Evolutionary conservation across 1,284 basidiomycete species (phyloP), one percentile per base, ranked within the genome.

Genomic region (Entoloma clypeatum): DNA sequence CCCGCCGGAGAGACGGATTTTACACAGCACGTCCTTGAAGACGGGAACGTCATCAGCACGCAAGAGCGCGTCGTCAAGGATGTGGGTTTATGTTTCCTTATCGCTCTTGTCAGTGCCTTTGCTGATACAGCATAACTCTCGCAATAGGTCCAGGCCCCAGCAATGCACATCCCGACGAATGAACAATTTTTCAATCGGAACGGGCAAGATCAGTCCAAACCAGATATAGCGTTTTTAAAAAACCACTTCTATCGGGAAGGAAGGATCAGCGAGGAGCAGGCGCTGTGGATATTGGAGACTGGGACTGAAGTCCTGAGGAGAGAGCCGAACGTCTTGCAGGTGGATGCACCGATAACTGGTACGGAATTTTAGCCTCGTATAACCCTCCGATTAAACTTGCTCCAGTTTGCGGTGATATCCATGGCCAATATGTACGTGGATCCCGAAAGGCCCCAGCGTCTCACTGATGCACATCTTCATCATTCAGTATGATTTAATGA

Each of bases 241-340:
- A 98, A 98, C 58, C 95, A 99, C 68, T 97, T 99, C 61, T 98
- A 98, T 64, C 83, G 94, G 41, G 95, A 98, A 64, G 95, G 95
- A 0, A 72, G 92, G 36, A 59, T 96, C 55, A 92, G 83, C 18
- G 92, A 96, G 63, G 90, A 93, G 44, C 89, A 94, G 65, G 91
- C 91, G 11, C 61, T 92, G 42, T 93, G 81, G 69, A 95, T 95
- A 58, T 67, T 96, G 42, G 79, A 86, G 47, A 85, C 84, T 60
- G 72, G 83, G 21, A 86, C 86, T 1, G 85, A 88, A 51, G 54
- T 95, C 14, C 66, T 96, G 48, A 74, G 75, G 39, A 65, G 74
- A 18, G 92, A 96, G 66, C 79, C 86, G 11, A 95, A 95, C 60
- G 68, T 95, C 50, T 72, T 95, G 43, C 80, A 87, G 55, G 88